Base-by-base conservation (phyloP, 164 flowering plant genomes). In the Magnolia sinica region DNA sequence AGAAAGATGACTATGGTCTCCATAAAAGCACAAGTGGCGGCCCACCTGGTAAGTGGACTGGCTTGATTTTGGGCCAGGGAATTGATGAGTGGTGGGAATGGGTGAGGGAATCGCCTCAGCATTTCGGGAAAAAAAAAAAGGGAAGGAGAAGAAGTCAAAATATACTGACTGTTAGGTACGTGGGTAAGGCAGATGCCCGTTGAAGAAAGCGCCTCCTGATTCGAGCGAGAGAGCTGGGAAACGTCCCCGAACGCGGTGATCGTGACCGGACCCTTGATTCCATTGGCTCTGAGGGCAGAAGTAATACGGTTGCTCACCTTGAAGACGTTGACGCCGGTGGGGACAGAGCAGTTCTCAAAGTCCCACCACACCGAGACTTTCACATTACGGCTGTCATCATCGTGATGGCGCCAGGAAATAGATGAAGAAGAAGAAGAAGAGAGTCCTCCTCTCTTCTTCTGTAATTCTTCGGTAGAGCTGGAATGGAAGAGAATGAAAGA, bases 281-380 rank as follows among this genome's bases (percentile, higher is more conserved):
- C 95, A 77, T 84, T 88, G 14, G 85, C 74, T 76, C 99, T 85
- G 7, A 91, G 71, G 0, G 98, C 99, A 18, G 89, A 77, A 1
- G 89, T 84, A 18, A 94, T 89, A 11, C 76, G 31, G 1, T 86
- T 87, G 0, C 89, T 78, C 9, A 96, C 86, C 72, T 65, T 85
- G 74, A 75, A 83, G 0, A 83, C 93, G 74, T 88, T 91, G 3
- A 76, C 84, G 7, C 91, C 92, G 6, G 52, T 16, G 7, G 97
- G 95, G 18, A 90, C 8, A 14, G 61, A 0, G 74, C 98, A 94
- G 75, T 91, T 96, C 88, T 96, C 95, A 64, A 96, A 86, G 79
- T 96, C 99, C 99, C 99, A 96, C 99, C 98, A 96, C 6, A 96
- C 99, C 0, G 94, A 89, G 0, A 93, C 94, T 84, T 83, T 87